Evolutionary conservation across 2,329 filamentous ascomycete species (phyloP), one percentile per base, ranked within the genome.

Genomic region (Acarospora socialis): DNA sequence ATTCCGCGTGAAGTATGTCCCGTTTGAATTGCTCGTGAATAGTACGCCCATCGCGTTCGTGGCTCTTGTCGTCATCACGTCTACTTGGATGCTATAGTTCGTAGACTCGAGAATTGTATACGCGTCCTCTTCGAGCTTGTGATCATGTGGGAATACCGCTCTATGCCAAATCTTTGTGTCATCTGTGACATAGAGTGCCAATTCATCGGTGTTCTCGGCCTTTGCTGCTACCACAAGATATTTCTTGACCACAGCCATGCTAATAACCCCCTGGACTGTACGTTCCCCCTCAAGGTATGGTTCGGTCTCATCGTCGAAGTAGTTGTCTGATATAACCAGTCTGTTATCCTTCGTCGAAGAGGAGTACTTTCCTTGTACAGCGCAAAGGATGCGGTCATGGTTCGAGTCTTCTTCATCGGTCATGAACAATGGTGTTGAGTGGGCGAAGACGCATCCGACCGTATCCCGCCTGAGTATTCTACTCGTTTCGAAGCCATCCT

Each of bases 91-190:
- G 60, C 87, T 94, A 62, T 98, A 94, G 51, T 93, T 87, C 24
- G 90, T 95, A 48, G 86, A 90, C 57, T 95, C 87, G 23, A 98
- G 67, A 28, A 98, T 70, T 0, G 90, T 98, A 55, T 94, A 98
- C 3, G 81, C 82, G 46, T 73, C 68, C 50, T 87, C 73, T 51
- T 93, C 79, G 39, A 83, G 69, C 46, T 86, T 81, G 53, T 93
- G 84, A 39, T 81, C 77, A 26, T 74, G 73, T 5, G 76, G 78
- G 54, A 98, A 95, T 49, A 92, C 73, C 37, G 87, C 87, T 32
- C 84, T 76, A 53, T 95, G 84, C 90, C 90, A 98, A 34, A 68
- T 75, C 31, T 73, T 63, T 8, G 81, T 77, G 52, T 98, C 83
- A 44, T 81, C 73, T 7, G 82, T 84, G 34, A 95, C 77, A 53